Evolutionary conservation across 2,329 filamentous ascomycete species (phyloP), one percentile per base, ranked within the genome.

Genomic region (Zymoseptoria pseudotritici): DNA sequence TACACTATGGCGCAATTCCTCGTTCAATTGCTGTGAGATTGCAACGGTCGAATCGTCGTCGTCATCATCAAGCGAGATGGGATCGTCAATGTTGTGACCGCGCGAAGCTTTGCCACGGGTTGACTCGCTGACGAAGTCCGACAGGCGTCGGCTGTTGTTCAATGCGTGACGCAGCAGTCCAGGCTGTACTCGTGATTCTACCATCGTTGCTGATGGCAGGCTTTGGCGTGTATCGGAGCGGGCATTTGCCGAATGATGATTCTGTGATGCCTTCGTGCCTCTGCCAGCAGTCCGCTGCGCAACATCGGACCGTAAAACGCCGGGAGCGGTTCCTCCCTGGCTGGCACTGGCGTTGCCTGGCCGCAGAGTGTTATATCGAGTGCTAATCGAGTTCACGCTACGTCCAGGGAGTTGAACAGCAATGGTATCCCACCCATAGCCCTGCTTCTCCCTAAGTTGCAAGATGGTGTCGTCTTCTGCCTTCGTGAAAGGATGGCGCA

Each of bases 401-500:
- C 57, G 9, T n/a, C 54, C 49, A 2, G 53, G 54, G n/a, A 57
- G 46, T 46, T 56, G 54, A 17, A 51, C 21, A 11, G 69, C 70
- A 8, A 77, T 73, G 1, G 73, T 61, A 2, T 61, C 53, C 73
- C 73, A 77, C 6, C 58, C 62, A 7, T 65, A 58, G n/a, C 64
- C 66, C 54, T 74, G 71, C 0, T 73, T 71, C 50, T 76, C 74
- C 50, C 73, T 76, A 10, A 78, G 51, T 20, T 73, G 73, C 13
- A 77, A 70, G 4, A 78, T 63, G 4, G 72, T 60, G 8, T 63
- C 53, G 22, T 71, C 64, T 56, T 71, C 68, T 26, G 65, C 54
- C 50, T 54, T n/a, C 9, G 54, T 50, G 42, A 60, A 57, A 20
- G 54, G 36, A 19, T n/a, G 26, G 19, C 22, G 29, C 13, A 19